Evolutionary conservation across 148 eudicot genomes (phyloP).

Genomic region (Camellia japonica): DNA sequence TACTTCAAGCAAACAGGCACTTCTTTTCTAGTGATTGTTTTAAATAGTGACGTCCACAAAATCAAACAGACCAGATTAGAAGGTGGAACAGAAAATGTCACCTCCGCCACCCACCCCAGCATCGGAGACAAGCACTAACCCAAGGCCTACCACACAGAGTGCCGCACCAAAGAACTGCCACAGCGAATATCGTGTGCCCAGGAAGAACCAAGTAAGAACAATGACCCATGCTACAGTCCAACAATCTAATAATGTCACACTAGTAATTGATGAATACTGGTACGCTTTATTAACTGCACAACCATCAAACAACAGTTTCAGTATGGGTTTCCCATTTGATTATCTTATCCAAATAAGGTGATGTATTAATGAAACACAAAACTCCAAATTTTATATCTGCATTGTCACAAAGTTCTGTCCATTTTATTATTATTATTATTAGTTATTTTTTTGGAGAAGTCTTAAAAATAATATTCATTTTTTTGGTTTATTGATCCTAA

Average conservation of each 20-base stretch:
- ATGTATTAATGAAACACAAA: neutral
- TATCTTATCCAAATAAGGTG: neutral
- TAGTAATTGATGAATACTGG: constrained; percentile 81
- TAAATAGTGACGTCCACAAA: neutral
- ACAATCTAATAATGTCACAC: constrained; percentile 82
- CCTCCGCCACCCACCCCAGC: constrained; percentile 77
- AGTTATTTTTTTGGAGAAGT: neutral
- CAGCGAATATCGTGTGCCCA: constrained; percentile 69
- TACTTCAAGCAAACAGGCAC: neutral
- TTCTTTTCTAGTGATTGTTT: neutral
- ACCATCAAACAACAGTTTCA: constrained; percentile 4
- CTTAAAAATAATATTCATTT: neutral
- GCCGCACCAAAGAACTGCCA: constrained; percentile 78
- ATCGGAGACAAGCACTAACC: constrained; percentile 74
- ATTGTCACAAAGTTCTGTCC: neutral
- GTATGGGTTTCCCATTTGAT: neutral
- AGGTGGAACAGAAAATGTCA: constrained; percentile 22
- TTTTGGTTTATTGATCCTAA: neutral
- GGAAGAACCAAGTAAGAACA: constrained; percentile 65
- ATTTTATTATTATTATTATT: no score
- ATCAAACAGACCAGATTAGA: neutral
- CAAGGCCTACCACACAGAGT: constrained; percentile 65
- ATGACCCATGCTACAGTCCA: constrained; percentile 87
- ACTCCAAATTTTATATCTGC: neutral
- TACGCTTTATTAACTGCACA: constrained; percentile 77